phyloP scores from a whole-genome alignment of 208 protist species.

The Eutreptiella sp. region DNA sequence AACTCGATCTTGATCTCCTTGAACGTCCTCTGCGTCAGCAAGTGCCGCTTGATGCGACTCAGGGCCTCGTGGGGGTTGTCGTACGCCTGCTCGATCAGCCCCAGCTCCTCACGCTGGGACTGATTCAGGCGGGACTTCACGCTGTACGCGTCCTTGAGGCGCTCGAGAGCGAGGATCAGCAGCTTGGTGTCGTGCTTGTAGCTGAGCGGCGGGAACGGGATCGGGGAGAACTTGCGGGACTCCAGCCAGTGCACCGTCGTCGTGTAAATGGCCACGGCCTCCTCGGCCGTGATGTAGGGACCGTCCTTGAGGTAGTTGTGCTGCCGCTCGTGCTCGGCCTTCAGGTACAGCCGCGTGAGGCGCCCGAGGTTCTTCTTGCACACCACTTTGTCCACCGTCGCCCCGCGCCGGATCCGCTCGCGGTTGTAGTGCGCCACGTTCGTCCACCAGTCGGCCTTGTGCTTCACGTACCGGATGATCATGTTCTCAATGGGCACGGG shows the following conservation, averaged over 20 bases:
- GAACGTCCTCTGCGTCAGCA: constrained; percentile 97
- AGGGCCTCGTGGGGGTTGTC: constrained; percentile 99
- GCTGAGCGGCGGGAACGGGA: constrained; percentile 98
- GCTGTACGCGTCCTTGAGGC: constrained; percentile 97
- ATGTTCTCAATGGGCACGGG: constrained; percentile 96
- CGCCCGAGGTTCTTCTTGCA: constrained; percentile 99
- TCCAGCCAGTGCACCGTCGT: constrained; percentile 99
- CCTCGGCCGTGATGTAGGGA: constrained; percentile 92
- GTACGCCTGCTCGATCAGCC: constrained; percentile 99
- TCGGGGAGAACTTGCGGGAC: constrained; percentile 97
- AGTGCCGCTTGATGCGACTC: constrained; percentile 96
- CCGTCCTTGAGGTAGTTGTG: constrained; percentile 97
- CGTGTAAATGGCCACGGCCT: constrained; percentile 98
- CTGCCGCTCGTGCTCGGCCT: constrained; percentile 98
- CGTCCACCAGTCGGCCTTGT: constrained; percentile 99
- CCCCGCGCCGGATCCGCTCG: constrained; percentile 95
- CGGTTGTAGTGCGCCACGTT: constrained; percentile 98
- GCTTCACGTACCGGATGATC: constrained; percentile 99
- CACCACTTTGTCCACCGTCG: constrained; percentile 99
- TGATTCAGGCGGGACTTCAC: constrained; percentile 97
- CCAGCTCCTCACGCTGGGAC: constrained; percentile 98
- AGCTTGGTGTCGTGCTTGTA: constrained; percentile 99
- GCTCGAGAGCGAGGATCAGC: constrained; percentile 98
- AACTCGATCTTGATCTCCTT: constrained; percentile 99
- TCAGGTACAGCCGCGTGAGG: constrained; percentile 98